Conservation (phyloP, 495 filamentous ascomycete genomes). For the Pyrenula massariospora region DNA sequence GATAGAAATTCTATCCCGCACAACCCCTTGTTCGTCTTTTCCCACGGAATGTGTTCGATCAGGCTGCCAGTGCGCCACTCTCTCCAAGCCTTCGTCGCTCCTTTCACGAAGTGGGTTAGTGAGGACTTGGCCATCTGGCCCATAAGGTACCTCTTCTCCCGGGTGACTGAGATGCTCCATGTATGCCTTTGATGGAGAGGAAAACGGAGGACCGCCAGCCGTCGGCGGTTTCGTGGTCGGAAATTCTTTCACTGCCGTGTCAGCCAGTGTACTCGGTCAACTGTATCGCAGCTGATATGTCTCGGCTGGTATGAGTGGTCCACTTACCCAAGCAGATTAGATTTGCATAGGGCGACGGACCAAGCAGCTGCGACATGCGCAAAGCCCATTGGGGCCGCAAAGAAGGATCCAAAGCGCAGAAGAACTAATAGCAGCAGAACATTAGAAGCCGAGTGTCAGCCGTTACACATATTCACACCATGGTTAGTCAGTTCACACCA, state of each 20-base stretch:
- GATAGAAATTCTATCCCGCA: constrained; percentile 25
- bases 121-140: constrained; percentile 40
- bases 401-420: constrained; percentile 59
- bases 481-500: too few relatives aligned
- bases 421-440: constrained; percentile 43
- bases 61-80: constrained; percentile 55
- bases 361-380: constrained; percentile 52
- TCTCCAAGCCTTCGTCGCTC: constrained; percentile 35
- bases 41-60: constrained; percentile 46
- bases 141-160: constrained; percentile 52
- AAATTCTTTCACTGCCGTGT: constrained; percentile 2
- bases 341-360: constrained; percentile 37
- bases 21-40: constrained; percentile 20
- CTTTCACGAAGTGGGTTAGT: constrained; percentile 26
- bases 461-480: too few relatives aligned
- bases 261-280: neutral
- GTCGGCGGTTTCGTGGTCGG: constrained; percentile 6
- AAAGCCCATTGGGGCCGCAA: constrained; percentile 60
- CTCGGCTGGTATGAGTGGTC: too few relatives aligned
- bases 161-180: constrained; percentile 52
- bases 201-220: constrained; percentile 46
- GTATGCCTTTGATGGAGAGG: constrained; percentile 50
- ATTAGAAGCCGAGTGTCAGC: too few relatives aligned
- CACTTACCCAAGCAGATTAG: constrained; percentile 52
- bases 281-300: neutral